Conservation (phyloP, 2,329 filamentous ascomycete species). For the Colletotrichum lini region DNA sequence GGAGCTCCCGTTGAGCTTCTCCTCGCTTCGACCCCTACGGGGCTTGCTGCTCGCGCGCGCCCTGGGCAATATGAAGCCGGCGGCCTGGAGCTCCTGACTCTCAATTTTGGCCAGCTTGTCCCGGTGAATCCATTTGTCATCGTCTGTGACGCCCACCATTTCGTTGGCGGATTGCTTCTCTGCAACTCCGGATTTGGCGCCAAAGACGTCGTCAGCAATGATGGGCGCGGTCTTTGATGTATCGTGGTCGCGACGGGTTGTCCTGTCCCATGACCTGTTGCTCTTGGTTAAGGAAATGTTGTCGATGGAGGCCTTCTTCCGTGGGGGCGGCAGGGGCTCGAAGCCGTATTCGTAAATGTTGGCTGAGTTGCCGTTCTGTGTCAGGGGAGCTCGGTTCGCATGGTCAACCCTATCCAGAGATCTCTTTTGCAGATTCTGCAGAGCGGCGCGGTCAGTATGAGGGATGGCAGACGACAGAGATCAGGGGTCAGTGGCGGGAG, state of each 20-base stretch:
- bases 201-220: slow-evolving; percentile 49
- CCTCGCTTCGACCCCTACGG: slow-evolving; percentile 59
- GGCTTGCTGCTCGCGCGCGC: slow-evolving; percentile 67
- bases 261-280: slow-evolving; percentile 38
- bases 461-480: neutral
- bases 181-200: slow-evolving; percentile 41
- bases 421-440: slow-evolving; percentile 44
- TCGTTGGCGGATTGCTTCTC: slow-evolving; percentile 49
- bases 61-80: slow-evolving; percentile 75
- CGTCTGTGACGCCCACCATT: slow-evolving; percentile 48
- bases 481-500: slow-evolving; percentile 5
- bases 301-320: slow-evolving; percentile 55
- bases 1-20: slow-evolving; percentile 47
- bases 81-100: slow-evolving; percentile 83
- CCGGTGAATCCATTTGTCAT: slow-evolving; percentile 86
- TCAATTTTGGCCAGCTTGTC: slow-evolving; percentile 89
- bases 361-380: slow-evolving; percentile 46
- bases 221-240: slow-evolving; percentile 36
- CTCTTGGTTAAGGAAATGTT: slow-evolving; percentile 46
- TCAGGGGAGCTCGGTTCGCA: slow-evolving; percentile 34
- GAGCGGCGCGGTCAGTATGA: slow-evolving; percentile 16
- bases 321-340: slow-evolving; percentile 45
- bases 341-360: slow-evolving; percentile 43
- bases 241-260: slow-evolving; percentile 43
- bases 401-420: slow-evolving; percentile 38